Evolutionary conservation across 176 grass and related monocot species (phyloP), one percentile per base, ranked within the genome.

Genomic region (sorghum (Sorghum bicolor)): DNA sequence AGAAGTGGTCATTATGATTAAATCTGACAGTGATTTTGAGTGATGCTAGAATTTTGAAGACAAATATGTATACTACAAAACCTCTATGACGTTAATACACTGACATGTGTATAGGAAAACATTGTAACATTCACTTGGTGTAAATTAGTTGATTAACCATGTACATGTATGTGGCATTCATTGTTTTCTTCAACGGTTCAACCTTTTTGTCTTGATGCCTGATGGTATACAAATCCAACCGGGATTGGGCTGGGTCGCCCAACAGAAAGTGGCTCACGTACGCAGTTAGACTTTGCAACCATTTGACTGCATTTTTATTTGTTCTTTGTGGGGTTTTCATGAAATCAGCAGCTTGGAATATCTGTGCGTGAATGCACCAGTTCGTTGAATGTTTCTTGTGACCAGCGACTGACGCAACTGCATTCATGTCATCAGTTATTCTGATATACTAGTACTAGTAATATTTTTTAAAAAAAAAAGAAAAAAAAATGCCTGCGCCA

Each of bases 91-190:
- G 80, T 25, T 72, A 78, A 50, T 61, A 33, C 40, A 79, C 38
- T 79, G 67, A 74, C 88, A 68, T 79, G 80, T 75, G 52, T 79
- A 80, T 80, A 48, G 66, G 78, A 74, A 40, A 37, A 15, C 53
- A 33, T 40, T 73, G 72, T 65, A 76, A 44, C 24, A 72, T 65
- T 34, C 32, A 58, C 26, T 38, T 61, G 32, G 76, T 14, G 39
- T 38, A 71, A 84, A 67, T 40, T 75, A 17, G 16, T 39, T 47
- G 6, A 40, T 31, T 62, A 47, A 80, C 13, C 61, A 26, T 84
- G 61, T 69, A 64, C 10, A 26, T 77, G 74, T 64, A 40, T 20
- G 8, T 25, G 8, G 34, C 20, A n/a, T 38, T 8, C 33, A 30
- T 37, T 76, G 19, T 4, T 60, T 9, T 20, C 67, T 50, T 38